phyloP scores from a whole-genome alignment of 108 stramenopile genomes.

The Bacterosira constricta region DNA sequence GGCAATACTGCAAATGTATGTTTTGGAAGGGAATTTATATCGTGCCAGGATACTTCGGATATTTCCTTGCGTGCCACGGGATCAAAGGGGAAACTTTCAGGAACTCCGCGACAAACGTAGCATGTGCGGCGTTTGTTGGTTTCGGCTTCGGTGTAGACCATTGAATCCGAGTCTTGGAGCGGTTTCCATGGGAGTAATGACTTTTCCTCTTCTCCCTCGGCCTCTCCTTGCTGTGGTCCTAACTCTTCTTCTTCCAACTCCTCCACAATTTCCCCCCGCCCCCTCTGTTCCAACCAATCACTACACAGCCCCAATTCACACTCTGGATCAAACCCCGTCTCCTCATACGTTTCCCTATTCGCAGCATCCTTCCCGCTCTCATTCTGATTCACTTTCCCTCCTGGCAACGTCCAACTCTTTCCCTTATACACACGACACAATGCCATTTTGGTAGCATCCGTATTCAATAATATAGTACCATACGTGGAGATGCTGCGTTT shows the following conservation, averaged over 20 bases:
- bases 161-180: conserved; percentile 51
- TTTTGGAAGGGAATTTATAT: conserved; percentile 65
- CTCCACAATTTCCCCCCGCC: conserved; percentile 20
- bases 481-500: conserved; percentile 83
- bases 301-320: conserved; percentile 37
- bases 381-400: conserved; percentile 89
- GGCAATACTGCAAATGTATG: conserved; percentile 78
- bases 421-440: conserved; percentile 73
- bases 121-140: conserved; percentile 75
- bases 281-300: conserved; percentile 38
- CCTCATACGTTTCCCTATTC: conserved; percentile 89
- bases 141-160: conserved; percentile 59
- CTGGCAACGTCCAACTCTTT: conserved; percentile 79
- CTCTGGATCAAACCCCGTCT: conserved; percentile 89
- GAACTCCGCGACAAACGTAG: conserved; percentile 84
- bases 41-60: conserved; percentile 64
- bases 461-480: conserved; percentile 78
- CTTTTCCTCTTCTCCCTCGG: too few relatives aligned
- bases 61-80: conserved; percentile 90
- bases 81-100: conserved; percentile 79
- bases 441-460: conserved; percentile 55
- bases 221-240: too few relatives aligned
- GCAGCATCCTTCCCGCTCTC: conserved; percentile 76
- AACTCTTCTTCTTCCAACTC: conserved; percentile 3
- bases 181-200: conserved; percentile 71